Percentiles rank a stretch among this genome's conserved stretches.
These are phyloP conservation scores for Globisporangium emineosum DNA, from an alignment of 352 stramenopile species.

Conservation along the genomic window DNA sequence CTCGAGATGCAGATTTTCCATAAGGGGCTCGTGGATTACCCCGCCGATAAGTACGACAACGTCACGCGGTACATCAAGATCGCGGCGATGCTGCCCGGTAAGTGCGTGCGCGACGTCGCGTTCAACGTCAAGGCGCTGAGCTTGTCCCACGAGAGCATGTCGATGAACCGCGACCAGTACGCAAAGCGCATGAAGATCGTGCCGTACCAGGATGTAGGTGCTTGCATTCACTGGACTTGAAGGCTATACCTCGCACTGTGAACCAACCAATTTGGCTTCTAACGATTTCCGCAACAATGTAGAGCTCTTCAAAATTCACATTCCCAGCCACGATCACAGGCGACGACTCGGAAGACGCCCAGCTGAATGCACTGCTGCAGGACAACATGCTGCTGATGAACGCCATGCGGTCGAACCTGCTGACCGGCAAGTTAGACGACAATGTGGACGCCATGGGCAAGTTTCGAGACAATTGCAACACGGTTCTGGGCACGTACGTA, in stretches of 20 bases:
- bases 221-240: too few relatives aligned
- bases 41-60: constrained; percentile 60
- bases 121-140: constrained; percentile 54
- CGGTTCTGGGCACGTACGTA: constrained; percentile 58
- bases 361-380: constrained; percentile 54
- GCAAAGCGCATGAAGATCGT: constrained; percentile 68
- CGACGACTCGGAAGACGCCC: constrained; percentile 37
- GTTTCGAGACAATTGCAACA: constrained; percentile 67
- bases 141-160: constrained; percentile 18
- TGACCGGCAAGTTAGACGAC: constrained; percentile 49
- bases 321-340: not conserved
- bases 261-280: not conserved
- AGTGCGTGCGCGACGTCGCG: constrained; percentile 74
- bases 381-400: constrained; percentile 66
- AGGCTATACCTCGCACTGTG: too few relatives aligned
- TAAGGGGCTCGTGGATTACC: constrained; percentile 50
- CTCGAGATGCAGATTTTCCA: constrained; percentile 71
- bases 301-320: constrained; percentile 6
- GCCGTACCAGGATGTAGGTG: constrained; percentile 32
- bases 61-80: constrained; percentile 86
- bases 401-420: constrained; percentile 66
- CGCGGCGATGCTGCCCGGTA: constrained; percentile 56
- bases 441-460: constrained; percentile 58
- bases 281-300: not conserved
- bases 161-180: constrained; percentile 24